Conservation (phyloP, 495 filamentous ascomycete species). For the Penicillium arizonense region DNA sequence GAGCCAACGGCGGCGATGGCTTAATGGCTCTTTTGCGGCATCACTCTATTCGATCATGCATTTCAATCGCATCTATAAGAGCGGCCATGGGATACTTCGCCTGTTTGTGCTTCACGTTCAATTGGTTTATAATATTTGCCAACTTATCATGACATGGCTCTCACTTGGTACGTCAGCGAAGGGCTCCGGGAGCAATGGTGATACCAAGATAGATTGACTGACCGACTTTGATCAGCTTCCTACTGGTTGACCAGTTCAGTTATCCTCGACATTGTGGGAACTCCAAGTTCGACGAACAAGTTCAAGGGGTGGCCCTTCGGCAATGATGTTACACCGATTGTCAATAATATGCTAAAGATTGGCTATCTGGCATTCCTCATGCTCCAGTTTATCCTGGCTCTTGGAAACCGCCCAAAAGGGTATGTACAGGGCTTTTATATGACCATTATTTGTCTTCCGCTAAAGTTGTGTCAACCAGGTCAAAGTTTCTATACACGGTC, state of each 20-base stretch:
- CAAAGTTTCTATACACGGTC: conserved; percentile 63
- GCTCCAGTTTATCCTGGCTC: conserved; percentile 89
- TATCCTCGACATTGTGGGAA: conserved; percentile 93
- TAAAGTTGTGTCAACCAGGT: conserved; percentile 45
- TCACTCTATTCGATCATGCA: conserved; percentile 95
- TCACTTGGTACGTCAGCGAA: conserved; percentile 61
- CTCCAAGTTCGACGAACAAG: conserved; percentile 48
- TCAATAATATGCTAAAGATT: conserved; percentile 89
- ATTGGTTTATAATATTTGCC: conserved; percentile 85
- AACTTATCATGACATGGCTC: conserved; percentile 91
- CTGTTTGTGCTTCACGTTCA: conserved; percentile 95
- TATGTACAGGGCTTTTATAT: conserved; percentile 25
- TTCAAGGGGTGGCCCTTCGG: conserved; percentile 69
- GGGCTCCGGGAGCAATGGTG: not conserved
- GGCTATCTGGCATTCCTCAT: conserved; percentile 82
- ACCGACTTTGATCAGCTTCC: conserved; percentile 45
- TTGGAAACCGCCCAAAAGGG: conserved; percentile 93
- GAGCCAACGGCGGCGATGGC: conserved; percentile 88
- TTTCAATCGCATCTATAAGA: conserved; percentile 94
- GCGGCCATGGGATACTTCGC: conserved; percentile 86
- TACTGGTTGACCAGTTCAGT: conserved; percentile 94
- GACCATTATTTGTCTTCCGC: not conserved
- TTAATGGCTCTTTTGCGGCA: conserved; percentile 96
- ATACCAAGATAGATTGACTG: not conserved
- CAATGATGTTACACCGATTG: conserved; percentile 70